Base-by-base conservation (phyloP, 2,329 filamentous ascomycete genomes). In the Aspergillus sp. region DNA sequence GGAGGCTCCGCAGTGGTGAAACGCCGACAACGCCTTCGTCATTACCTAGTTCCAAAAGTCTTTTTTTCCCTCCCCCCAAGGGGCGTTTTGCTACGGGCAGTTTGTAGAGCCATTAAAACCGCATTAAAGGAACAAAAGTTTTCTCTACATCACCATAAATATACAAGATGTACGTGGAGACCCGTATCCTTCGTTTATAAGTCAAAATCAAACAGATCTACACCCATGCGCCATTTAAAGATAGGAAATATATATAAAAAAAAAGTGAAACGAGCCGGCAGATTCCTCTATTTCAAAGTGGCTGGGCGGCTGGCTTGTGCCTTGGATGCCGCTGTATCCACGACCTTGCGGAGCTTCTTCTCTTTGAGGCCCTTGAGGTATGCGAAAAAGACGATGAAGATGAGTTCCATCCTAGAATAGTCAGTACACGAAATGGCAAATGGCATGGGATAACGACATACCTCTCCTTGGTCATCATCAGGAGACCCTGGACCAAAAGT, bases 381-480 rank as follows among this genome's bases (percentile, higher is more conserved):
- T 66, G 91, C 86, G 75, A 97, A 87, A 51, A 99, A 83, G 27
- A 96, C 79, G 61, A 98, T 81, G 72, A 97, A 98, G 45, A 92
- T 73, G 15, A 98, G 79, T 74, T 98, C 95, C 76, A 98, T 90
- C 65, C 90, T 91, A 54, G 9, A 24, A 13, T 52, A 51, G 58
- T 64, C 59, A 65, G 58, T 34, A 52, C 27, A 34, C 42, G 34
- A 30, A 30, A 6, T 22, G n/a, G 20, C 27, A 37, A 22, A 7
- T 19, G 12, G 5, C 4, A 15, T 22, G 12, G 20, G 11, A 37
- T 52, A 44, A 17, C 45, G 40, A 56, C 60, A 52, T 82, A 92
- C 90, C 92, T 85, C 78, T 99, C 95, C 79, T 99, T 99, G 48
- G 92, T 95, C 92, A 97, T 99, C 95, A 99, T 99, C 40, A 99